Evolutionary conservation across 257 asterid species (phyloP), one percentile per base, ranked within the genome.

Genomic region (Solanum pennellii): DNA sequence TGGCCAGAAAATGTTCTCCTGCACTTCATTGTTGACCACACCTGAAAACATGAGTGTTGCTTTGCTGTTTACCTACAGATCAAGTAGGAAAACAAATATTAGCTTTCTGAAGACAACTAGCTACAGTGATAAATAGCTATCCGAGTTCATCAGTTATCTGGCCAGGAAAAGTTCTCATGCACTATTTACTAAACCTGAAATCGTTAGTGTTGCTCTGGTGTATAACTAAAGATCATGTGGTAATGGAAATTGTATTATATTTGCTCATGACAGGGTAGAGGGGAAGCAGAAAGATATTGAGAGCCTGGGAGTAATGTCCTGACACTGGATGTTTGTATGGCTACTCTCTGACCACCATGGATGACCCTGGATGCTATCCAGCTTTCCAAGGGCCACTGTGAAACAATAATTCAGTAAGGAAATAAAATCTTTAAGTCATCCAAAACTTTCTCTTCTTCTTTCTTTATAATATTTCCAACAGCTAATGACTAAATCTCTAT

Each of bases 1-100:
- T 29, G 98, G 99, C 98, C 99, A 97, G 94, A 97, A 97, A 89
- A 97, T 93, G 91, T 94, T 96, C 93, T 97, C 98, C 45, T 95
- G 98, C 68, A 93, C 91, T 88, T 95, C 95, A 16, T 95, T 94
- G 91, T 88, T 97, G 71, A 93, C 90, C 85, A 93, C 86, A 77
- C 97, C 97, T 42, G 99, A 90, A 91, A 97, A 96, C 98, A 97
- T 95, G 86, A 97, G 90, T 18, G 97, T 95, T 45, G 97, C 96
- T 90, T 94, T 97, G 94, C 97, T 92, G 89, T 97, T 96, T 91
- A 96, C 98, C 99, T 97, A 89, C 39, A 88, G 88, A 89, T 80
- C 86, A 88, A 86, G 79, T 12, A 31, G 37, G n/a, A 41, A 33
- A 52, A 73, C 21, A 66, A 62, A 25, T 73, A 52, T 86, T 73